phyloP scores from a whole-genome alignment of 139 green algal genomes.

The Pedinophyceae sp. region DNA sequence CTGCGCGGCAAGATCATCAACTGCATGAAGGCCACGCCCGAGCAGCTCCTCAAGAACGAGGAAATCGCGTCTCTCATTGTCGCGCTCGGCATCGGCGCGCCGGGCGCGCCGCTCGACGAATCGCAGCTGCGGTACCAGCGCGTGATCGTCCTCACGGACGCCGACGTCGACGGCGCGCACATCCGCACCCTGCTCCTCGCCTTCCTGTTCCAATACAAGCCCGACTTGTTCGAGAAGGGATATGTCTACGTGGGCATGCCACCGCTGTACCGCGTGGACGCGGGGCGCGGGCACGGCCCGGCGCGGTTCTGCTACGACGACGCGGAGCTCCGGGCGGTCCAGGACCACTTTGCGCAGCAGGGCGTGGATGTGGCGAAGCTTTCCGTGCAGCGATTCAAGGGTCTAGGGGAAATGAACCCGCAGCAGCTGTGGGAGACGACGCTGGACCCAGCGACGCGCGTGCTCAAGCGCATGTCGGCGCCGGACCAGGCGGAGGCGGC shows the following conservation, averaged over 20 bases:
- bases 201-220: conserved; percentile 90
- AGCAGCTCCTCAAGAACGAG: conserved; percentile 89
- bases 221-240: conserved; percentile 66
- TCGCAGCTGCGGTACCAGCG: conserved; percentile 16
- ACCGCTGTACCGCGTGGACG: conserved; percentile 74
- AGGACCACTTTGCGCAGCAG: conserved; percentile 12
- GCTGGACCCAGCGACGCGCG: conserved; percentile 61
- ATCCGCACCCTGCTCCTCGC: conserved; percentile 95
- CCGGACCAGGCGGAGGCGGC: conserved; percentile 64
- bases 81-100: conserved; percentile 73
- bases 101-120: conserved; percentile 31
- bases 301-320: conserved; percentile 56
- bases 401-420: conserved; percentile 98
- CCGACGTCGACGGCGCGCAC: conserved; percentile 94
- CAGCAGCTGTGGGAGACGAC: conserved; percentile 95
- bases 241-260: conserved; percentile 87
- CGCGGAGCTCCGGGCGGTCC: conserved; percentile 42
- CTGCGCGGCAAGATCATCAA: conserved; percentile 97
- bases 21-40: conserved; percentile 48
- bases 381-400: conserved; percentile 85
- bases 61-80: conserved; percentile 86
- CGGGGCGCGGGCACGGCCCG: not conserved
- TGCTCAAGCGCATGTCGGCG: conserved; percentile 11
- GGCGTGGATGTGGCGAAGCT: conserved; percentile 19
- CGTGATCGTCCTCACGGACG: conserved; percentile 95